A percentile compares a stretch with the other conserved stretches of the same genome.
Conservation (phyloP, 345 rosid species). For the Anastatica hierochuntica region DNA sequence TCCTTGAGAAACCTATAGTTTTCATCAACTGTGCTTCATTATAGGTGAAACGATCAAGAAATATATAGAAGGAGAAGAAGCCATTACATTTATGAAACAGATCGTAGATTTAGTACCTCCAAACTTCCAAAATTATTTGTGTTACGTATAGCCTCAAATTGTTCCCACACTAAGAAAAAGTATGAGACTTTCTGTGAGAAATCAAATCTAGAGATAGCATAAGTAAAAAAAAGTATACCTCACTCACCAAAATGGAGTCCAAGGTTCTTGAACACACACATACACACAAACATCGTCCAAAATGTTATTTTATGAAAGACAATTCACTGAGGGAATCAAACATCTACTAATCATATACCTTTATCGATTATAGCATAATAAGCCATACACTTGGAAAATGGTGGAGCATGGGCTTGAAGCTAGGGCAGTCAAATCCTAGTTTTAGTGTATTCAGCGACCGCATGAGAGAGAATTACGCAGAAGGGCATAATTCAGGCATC, state of each 20-base stretch:
- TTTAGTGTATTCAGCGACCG: too few relatives aligned
- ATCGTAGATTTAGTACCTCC: conserved; percentile 77
- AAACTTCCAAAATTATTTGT: conserved; percentile 67
- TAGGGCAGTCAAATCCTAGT: too few relatives aligned
- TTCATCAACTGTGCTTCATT: conserved; percentile 90
- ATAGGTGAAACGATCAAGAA: conserved; percentile 68
- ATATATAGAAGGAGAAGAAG: conserved; percentile 23
- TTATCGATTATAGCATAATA: too few relatives aligned
- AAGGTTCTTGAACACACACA: conserved; percentile 70
- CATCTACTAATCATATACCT: too few relatives aligned
- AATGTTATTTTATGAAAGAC: neutral
- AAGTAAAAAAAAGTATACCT: neutral
- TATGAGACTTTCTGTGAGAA: neutral
- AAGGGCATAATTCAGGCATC: too few relatives aligned
- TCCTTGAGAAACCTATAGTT: conserved; percentile 97
- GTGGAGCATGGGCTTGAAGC: too few relatives aligned
- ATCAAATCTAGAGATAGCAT: neutral
- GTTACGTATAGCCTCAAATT: conserved; percentile 54
- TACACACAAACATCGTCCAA: neutral
- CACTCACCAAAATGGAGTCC: conserved; percentile 85
- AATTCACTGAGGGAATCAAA: too few relatives aligned
- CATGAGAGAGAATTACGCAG: too few relatives aligned
- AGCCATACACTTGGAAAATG: too few relatives aligned
- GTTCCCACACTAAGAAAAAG: conserved; percentile 55
- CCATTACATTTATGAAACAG: conserved; percentile 1